Percentiles rank a stretch among this genome's conserved stretches.
These are phyloP conservation scores for Eucalyptus sp. DNA, from an alignment of 345 rosid genomes.

Conservation along the genomic window DNA sequence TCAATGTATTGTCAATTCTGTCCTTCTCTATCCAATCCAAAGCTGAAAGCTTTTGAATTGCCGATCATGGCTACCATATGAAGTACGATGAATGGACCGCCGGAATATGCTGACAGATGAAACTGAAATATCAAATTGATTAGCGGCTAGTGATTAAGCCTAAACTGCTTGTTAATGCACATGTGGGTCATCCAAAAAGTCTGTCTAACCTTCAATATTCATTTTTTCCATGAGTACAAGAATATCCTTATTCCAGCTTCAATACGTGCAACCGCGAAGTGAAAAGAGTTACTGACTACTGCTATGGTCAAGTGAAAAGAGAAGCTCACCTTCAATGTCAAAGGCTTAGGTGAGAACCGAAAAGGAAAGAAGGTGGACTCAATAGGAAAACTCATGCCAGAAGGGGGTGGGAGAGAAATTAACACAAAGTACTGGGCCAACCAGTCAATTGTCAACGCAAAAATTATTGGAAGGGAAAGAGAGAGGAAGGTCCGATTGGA, in stretches of 20 bases:
- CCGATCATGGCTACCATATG: neutral
- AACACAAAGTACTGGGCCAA: neutral
- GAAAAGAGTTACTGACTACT: neutral
- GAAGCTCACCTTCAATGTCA: neutral
- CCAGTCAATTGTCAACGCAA: neutral
- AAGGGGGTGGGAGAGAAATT: neutral
- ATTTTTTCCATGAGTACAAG: neutral
- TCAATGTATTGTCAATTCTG: neutral
- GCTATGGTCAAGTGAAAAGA: neutral
- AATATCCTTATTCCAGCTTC: neutral
- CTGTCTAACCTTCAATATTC: neutral
- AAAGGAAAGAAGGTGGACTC: neutral
- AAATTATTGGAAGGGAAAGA: neutral
- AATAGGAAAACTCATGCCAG: neutral
- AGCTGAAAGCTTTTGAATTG: neutral
- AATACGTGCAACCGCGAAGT: neutral
- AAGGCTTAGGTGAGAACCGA: neutral
- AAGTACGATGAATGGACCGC: neutral
- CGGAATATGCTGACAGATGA: neutral
- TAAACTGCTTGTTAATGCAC: neutral
- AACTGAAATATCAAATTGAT: neutral
- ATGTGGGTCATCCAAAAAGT: neutral
- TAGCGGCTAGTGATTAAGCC: neutral
- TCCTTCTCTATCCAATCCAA: neutral
- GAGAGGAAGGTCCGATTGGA: neutral